Evolutionary conservation across 2,329 filamentous ascomycete species (phyloP).

Genomic region (Thielaviopsis musarum): DNA sequence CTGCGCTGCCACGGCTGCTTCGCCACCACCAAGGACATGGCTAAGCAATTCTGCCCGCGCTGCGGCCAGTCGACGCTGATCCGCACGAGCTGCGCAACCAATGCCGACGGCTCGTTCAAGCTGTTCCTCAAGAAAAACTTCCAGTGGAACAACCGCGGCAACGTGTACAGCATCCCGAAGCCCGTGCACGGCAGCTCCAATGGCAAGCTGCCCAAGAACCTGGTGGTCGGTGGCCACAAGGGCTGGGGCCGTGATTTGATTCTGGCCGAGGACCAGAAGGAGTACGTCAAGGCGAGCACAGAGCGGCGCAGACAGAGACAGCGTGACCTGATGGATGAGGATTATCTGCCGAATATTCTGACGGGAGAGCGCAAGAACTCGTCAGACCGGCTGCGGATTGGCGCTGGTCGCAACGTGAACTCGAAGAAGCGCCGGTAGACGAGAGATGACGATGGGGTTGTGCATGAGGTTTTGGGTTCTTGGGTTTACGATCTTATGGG

Average conservation of each 20-base stretch:
- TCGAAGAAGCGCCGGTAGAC: conserved; percentile 22
- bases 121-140: conserved; percentile 87
- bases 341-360: conserved; percentile 73
- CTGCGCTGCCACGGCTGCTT: conserved; percentile 93
- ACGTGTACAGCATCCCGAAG: conserved; percentile 86
- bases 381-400: conserved; percentile 58
- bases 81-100: conserved; percentile 71
- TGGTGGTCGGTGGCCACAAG: conserved; percentile 58
- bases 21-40: conserved; percentile 64
- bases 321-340: conserved; percentile 84
- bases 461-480: background rate
- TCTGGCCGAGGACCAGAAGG: conserved; percentile 88
- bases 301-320: conserved; percentile 51
- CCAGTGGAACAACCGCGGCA: conserved; percentile 88
- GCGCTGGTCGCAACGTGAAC: conserved; percentile 77
- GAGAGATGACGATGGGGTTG: background rate
- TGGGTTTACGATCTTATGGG: conserved; percentile 5
- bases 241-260: conserved; percentile 79
- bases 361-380: conserved; percentile 55
- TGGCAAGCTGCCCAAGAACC: conserved; percentile 49
- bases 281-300: conserved; percentile 51
- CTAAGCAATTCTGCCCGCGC: conserved; percentile 77
- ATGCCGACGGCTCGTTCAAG: conserved; percentile 61
- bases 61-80: conserved; percentile 81
- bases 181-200: conserved; percentile 65